phyloP scores from a whole-genome alignment of 345 rosid genomes.

The rapeseed (Brassica napus) region DNA sequence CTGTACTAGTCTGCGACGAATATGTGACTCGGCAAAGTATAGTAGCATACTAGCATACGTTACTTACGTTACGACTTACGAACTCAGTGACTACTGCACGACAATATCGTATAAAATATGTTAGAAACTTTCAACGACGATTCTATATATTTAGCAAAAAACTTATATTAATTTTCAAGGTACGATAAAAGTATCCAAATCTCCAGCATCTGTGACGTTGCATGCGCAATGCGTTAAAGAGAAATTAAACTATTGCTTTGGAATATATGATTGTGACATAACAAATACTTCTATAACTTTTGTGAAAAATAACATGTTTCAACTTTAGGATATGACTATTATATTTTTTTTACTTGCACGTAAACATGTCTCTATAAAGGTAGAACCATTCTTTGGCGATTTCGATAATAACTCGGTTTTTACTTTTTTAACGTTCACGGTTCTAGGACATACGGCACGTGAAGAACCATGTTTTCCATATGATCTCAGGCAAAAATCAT shows the following conservation, averaged over 20 bases:
- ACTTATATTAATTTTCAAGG: neutral
- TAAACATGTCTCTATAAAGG: conserved; percentile 25
- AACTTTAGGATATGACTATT: neutral
- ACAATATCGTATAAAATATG: neutral
- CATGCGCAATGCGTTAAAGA: neutral
- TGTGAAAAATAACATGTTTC: neutral
- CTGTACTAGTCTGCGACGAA: neutral
- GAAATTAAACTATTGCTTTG: neutral
- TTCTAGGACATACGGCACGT: neutral
- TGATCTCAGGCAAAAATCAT: neutral
- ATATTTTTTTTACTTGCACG: neutral
- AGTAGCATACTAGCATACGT: neutral
- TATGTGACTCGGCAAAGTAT: conserved; percentile 28
- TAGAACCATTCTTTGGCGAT: neutral
- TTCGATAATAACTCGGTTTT: neutral
- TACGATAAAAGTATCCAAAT: neutral
- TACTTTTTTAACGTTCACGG: conserved; percentile 4
- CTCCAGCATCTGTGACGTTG: neutral
- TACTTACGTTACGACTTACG: neutral
- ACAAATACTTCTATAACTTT: neutral
- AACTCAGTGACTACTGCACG: neutral
- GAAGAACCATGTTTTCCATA: neutral
- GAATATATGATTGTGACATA: neutral
- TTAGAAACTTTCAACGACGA: conserved; percentile 3
- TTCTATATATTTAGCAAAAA: neutral